Evolutionary conservation across 1,139 yeast genomes (phyloP), one percentile per base, ranked within the genome.

Genomic region (Debaryomycetaceae sp.): DNA sequence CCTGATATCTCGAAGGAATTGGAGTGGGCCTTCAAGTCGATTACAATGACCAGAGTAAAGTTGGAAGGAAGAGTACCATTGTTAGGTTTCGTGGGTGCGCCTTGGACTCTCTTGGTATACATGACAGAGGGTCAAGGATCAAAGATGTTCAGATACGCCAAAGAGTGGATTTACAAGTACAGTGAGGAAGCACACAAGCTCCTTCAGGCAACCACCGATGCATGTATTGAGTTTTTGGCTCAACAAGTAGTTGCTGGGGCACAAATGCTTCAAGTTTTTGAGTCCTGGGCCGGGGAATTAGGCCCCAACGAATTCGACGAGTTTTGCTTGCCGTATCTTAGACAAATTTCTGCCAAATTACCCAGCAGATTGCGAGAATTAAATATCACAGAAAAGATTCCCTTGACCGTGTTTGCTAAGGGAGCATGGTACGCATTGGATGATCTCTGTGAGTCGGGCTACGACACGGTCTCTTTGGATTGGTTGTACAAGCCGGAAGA

Each of bases 71-170:
- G 96, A 57, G 98, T 91, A 14, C 99, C 99, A 23, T 75, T 93
- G 53, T 75, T 93, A 44, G 99, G 99, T 3, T 93, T 93, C 67
- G 88, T 93, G 55, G 99, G 99, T 46, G 97, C 96, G 11, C 99
- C 99, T 47, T 93, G 97, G 97, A 93, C 99, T 8, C 70, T 93
- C 51, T 76, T 93, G 69, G 97, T 91, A 37, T 93, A 95, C 67
- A 95, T 93, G 97, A 84, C 93, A 48, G 99, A 93, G 68, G 99
- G 99, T 41, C 97, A 96, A 56, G 97, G 97, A 13, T 84, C 97
- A 8, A 87, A 88, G 63, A 76, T 91, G 76, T 93, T 87, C 71
- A 78, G 97, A 60, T 89, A 77, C 60, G 97, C 90, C 47, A 90
- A 93, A 65, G 87, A 88, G 62, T 91, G 98, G 97, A 76, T 93